Evolutionary conservation across 768 basidiomycete species (phyloP), one percentile per base, ranked within the genome.

Genomic region (Lentinula guzmanii): DNA sequence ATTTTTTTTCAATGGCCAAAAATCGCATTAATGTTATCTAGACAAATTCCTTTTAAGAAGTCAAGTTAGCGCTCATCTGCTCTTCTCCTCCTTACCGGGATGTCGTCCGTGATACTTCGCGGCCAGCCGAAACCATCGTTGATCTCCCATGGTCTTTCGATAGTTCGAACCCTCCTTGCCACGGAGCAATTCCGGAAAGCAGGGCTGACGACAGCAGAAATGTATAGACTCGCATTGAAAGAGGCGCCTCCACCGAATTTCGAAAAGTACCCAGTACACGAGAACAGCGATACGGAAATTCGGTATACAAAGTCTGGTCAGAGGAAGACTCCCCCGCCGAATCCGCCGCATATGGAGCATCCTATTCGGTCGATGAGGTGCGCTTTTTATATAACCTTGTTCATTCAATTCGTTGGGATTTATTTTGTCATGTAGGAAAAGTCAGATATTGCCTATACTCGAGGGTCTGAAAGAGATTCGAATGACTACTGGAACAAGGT

Each of bases 311-410:
- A n/a, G 42, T 54, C 50, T n/a, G 65, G 61, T 5, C 39, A 52
- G 21, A 53, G 50, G 37, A 62, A 18, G 48, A 21, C 37, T 2
- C 52, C 64, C 0, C 43, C 24, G 7, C 71, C 71, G 1, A 41
- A 52, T 3, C 79, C 81, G 15, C 76, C 80, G 4, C 68, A 76
- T 55, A 69, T 77, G 0, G 74, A 77, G 8, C 79, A 86, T 63
- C 76, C 78, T 6, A 70, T 89, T 52, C 78, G 82, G 18, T 89
- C 87, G 13, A 72, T 85, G 59, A 74, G 68, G 87, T 83, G 60
- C 51, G 77, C 72, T 18, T 21, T 16, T 13, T 16, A 18, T 39
- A 46, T 51, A 8, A 16, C 45, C n/a, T 37, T 50, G n/a, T 4
- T 18, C 31, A 15, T 18, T n/a, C 18, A 13, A 21, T 34, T 15